phyloP scores from a whole-genome alignment of 441 rosid species.

The Corymbia calophylla region DNA sequence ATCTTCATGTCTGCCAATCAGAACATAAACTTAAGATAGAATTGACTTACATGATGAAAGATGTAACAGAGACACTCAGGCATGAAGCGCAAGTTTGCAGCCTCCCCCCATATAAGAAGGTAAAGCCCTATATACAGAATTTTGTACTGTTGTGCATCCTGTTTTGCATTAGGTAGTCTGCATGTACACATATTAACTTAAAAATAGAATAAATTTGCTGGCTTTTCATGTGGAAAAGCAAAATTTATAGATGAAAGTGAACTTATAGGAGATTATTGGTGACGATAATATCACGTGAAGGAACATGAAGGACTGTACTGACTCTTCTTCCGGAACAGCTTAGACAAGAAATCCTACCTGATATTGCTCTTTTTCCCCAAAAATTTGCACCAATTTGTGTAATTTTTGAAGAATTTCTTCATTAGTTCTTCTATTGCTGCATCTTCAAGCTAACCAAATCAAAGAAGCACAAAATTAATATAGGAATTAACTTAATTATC shows the following conservation, averaged over 20 bases:
- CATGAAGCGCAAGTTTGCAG: conserved; percentile 93
- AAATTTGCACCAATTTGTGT: conserved; percentile 91
- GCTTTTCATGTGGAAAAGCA: not conserved
- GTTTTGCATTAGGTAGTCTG: conserved; percentile 81
- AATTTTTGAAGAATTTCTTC: conserved; percentile 86
- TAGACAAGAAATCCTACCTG: conserved; percentile 30
- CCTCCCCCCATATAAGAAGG: conserved; percentile 99
- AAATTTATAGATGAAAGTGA: not conserved
- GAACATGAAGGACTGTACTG: not conserved
- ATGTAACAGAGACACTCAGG: conserved; percentile 94
- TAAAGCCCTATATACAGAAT: conserved; percentile 82
- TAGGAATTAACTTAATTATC: not conserved
- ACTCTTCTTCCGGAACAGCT: not conserved
- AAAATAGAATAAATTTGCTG: not conserved
- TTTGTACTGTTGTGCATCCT: conserved; percentile 84
- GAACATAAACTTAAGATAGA: not conserved
- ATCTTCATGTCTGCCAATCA: not conserved
- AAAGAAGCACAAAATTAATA: not conserved
- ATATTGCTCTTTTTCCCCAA: conserved; percentile 73
- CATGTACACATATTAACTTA: conserved; percentile 13
- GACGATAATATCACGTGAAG: not conserved
- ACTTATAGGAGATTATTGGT: not conserved
- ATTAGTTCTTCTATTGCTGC: conserved; percentile 76
- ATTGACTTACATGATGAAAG: conserved; percentile 84
- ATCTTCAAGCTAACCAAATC: conserved; percentile 51